Base-by-base conservation (phyloP, 306 rosid species). In the Echinosophora koreensis region DNA sequence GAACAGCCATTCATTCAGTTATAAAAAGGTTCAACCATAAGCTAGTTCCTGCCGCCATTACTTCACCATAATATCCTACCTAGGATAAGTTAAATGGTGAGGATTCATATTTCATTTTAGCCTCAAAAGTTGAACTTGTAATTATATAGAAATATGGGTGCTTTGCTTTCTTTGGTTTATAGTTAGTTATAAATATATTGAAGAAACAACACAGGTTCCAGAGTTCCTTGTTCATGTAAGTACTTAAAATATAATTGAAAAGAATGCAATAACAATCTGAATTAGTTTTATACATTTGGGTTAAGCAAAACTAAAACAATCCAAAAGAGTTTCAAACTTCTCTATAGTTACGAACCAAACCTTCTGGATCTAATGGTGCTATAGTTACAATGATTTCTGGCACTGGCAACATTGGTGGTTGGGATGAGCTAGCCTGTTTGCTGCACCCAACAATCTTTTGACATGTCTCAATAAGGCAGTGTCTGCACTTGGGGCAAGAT, bases 401-500 rank as follows among this genome's bases (percentile, higher is more conserved):
- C 58, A 79, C 82, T 5, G 72, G 37, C 32, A 60, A 10, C 38
- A 32, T n/a, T 5, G 87, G 22, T 5, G 72, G 66, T 68, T 67
- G 86, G 0, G 92, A 78, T 1, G 87, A 63, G 81, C 81, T 84
- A 59, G 74, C 66, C 52, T 76, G 92, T 17, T 22, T 22, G 22
- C 37, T 46, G 80, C 77, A 78, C 11, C 89, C 95, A 13, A 85
- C 87, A 57, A 95, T 95, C 80, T 95, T 95, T 8, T 89, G 85
- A 51, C 93, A 92, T 0, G 96, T 95, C 49, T 84, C 92, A 13
- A 95, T 83, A 3, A 95, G 88, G 84, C 92, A 88, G 35, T 90
- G 96, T 51, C 98, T 83, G 62, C 98, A 95, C 73, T 88, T 95
- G 8, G 98, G 98, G 85, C 98, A 95, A 2, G 98, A 95, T 0